Evolutionary conservation across 768 basidiomycete species (phyloP), one percentile per base, ranked within the genome.

Genomic region (Trametes cingulata): DNA sequence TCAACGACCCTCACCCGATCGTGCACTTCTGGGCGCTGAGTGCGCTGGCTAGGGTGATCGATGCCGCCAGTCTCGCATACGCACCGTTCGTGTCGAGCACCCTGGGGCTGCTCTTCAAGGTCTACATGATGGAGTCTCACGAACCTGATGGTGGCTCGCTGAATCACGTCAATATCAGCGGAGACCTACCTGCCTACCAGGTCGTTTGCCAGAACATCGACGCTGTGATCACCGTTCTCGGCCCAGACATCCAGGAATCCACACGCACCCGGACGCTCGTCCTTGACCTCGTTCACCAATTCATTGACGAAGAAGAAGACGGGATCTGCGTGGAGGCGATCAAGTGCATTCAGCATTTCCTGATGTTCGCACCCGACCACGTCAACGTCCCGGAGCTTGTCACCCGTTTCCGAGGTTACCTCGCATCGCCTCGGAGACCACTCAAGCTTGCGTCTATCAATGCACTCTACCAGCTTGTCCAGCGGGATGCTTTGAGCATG

Each of bases 381-480:
- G 85, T 93, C 57, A 81, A 94, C 60, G 83, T 95, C 13, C 90
- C 93, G 0, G 84, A 85, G 37, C 80, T 95, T 8, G 89, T 98
- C 24, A 77, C 81, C 41, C 86, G 82, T 36, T 93, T 98, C 74
- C 82, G 91, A 43, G 76, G 78, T 1, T 85, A 98, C 72, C 81
- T 98, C 20, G 83, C 85, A 0, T 96, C 94, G 0, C 80, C 88
- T 9, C 82, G 91, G 15, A 78, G 93, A 40, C 91, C 93, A 6
- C 81, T 97, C 55, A 97, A 95, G 74, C 81, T 96, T 6, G 95
- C 95, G 12, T 92, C 95, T 0, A 96, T 98, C 72, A 93, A 98
- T 69, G 94, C 92, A 0, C 76, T 99, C 6, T 99, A 99, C 72
- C 95, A 98, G 68, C 90, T 98, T 25, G 94, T 98, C 0, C 97